phyloP scores from a whole-genome alignment of 371 early-diverging fungal genomes.

The Rhizomucor pusillus region DNA sequence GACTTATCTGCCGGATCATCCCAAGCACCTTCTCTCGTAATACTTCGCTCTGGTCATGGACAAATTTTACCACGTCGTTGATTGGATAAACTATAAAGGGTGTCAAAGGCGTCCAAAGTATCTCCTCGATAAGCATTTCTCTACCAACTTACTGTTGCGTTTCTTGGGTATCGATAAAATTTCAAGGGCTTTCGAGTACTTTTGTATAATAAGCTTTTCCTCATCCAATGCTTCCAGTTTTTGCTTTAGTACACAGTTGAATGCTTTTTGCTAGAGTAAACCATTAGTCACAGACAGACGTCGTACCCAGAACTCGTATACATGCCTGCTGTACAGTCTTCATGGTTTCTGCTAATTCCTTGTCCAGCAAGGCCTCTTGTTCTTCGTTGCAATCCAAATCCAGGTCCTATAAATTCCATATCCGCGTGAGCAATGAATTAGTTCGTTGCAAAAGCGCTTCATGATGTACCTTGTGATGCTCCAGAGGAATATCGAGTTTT shows the following conservation, averaged over 20 bases:
- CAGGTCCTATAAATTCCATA: conserved; percentile 1
- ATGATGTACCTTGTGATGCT: conserved; percentile 16
- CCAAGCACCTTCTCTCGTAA: too few relatives aligned
- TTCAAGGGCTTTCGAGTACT: not conserved
- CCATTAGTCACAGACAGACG: too few relatives aligned
- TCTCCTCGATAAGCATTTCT: too few relatives aligned
- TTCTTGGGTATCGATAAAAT: too few relatives aligned
- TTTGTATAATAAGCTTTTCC: not conserved
- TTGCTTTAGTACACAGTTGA: conserved; percentile 1
- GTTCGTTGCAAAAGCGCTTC: too few relatives aligned
- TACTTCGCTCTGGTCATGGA: too few relatives aligned
- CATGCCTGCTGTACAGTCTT: conserved; percentile 6
- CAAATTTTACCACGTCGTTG: too few relatives aligned
- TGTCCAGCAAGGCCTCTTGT: conserved; percentile 14
- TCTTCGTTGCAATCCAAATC: conserved; percentile 10
- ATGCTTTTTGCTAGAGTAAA: conserved; percentile 11
- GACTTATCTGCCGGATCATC: too few relatives aligned
- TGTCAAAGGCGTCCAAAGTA: too few relatives aligned
- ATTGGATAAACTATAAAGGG: too few relatives aligned
- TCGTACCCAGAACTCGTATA: too few relatives aligned
- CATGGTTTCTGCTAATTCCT: conserved; percentile 7
- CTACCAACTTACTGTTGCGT: too few relatives aligned
- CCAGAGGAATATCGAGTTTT: conserved; percentile 2
- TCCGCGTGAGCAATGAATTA: not conserved
- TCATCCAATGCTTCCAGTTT: conserved; percentile 4